phyloP scores from a whole-genome alignment of 179 eudicot genomes.

The Corrigiola litoralis region DNA sequence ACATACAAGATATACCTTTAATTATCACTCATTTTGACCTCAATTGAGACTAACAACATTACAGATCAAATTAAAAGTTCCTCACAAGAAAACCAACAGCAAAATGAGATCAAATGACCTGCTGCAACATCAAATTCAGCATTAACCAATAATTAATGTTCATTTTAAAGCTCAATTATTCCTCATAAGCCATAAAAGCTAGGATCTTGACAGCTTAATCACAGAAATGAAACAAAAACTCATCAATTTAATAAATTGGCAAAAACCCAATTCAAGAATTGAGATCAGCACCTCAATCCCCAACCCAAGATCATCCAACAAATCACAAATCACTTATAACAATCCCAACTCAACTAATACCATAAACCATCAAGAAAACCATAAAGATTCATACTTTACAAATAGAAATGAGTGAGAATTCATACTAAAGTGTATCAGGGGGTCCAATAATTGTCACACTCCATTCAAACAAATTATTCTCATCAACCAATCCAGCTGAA shows the following conservation, averaged over 20 bases:
- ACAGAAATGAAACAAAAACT: not conserved
- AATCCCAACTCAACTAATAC: not conserved
- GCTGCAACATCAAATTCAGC: not conserved
- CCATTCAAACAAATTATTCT: constrained; percentile 75
- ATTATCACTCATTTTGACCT: constrained; percentile 7
- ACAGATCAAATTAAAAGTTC: not conserved
- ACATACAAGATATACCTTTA: not conserved
- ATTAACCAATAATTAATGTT: not conserved
- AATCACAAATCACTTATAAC: not conserved
- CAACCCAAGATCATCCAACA: constrained; percentile 12
- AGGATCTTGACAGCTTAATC: constrained; percentile 3
- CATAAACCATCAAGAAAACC: constrained; percentile 1
- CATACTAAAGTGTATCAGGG: constrained; percentile 79
- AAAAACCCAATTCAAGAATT: not conserved
- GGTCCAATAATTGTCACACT: constrained; percentile 80
- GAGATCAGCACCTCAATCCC: not conserved
- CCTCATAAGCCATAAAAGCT: not conserved
- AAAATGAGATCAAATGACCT: not conserved
- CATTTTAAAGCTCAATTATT: constrained; percentile 8
- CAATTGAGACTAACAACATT: too few species aligned
- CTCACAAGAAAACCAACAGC: not conserved
- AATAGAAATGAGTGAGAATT: not conserved
- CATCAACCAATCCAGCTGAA: constrained; percentile 81
- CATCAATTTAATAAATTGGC: not conserved
- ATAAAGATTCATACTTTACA: constrained; percentile 9